Conservation (phyloP, 306 rosid species). For the Gillenia trifoliata region DNA sequence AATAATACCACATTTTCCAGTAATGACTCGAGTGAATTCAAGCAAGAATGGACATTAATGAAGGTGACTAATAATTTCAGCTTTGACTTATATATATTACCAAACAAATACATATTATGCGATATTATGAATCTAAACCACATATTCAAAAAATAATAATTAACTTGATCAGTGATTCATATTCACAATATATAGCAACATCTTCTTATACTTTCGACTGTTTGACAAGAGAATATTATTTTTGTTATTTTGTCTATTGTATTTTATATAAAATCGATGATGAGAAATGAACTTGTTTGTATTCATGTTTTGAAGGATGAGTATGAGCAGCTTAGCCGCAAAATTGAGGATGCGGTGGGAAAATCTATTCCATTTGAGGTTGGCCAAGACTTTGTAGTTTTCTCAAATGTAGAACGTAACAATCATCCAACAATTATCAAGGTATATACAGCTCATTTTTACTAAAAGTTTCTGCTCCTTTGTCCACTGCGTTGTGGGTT, state of each 20-base stretch:
- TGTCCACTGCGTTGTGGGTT: not conserved
- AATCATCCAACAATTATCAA: conserved; percentile 56
- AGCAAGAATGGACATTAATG: conserved; percentile 17
- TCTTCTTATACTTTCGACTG: too few relatives aligned
- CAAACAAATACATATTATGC: not conserved
- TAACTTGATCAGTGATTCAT: too few relatives aligned
- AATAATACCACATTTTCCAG: not conserved
- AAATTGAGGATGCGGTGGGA: conserved; percentile 28
- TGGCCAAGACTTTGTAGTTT: conserved; percentile 28
- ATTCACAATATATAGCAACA: too few relatives aligned
- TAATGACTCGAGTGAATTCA: conserved; percentile 1
- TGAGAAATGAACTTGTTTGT: not conserved
- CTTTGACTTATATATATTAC: not conserved
- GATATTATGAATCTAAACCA: too few relatives aligned
- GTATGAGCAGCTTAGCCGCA: conserved; percentile 36
- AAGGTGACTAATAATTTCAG: conserved; percentile 30
- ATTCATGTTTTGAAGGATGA: conserved; percentile 35
- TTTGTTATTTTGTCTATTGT: too few relatives aligned
- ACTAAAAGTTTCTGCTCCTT: not conserved
- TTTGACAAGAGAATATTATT: not conserved
- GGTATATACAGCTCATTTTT: conserved; percentile 21
- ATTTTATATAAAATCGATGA: too few relatives aligned
- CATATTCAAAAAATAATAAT: too few relatives aligned
- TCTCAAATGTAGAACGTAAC: conserved; percentile 25
- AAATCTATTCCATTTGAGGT: conserved; percentile 7